These are phyloP conservation scores for Suillus lakei DNA, from an alignment of 768 basidiomycete genomes.

Conservation along the genomic window DNA sequence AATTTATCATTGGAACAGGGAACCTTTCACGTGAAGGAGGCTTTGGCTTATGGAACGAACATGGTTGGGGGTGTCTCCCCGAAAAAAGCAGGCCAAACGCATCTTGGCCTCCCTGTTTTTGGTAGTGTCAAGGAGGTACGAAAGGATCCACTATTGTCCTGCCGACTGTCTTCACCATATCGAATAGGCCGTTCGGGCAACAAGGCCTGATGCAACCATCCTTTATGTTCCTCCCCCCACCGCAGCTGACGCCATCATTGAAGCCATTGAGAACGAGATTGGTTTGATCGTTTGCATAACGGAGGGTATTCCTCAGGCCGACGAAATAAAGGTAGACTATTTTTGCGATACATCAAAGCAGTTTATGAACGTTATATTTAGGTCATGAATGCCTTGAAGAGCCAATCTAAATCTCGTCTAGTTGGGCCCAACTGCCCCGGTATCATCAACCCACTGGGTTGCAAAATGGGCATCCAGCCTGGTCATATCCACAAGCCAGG, in stretches of 20 bases:
- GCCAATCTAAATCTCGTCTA: conserved; percentile 92
- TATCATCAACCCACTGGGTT: conserved; percentile 95
- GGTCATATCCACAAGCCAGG: conserved; percentile 98
- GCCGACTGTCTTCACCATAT: conserved; percentile 4
- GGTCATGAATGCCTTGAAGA: conserved; percentile 94
- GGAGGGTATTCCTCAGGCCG: conserved; percentile 96
- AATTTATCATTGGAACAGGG: conserved; percentile 53
- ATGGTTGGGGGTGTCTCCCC: conserved; percentile 99
- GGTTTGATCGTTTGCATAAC: conserved; percentile 97
- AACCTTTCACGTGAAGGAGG: conserved; percentile 95
- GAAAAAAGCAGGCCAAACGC: conserved; percentile 94
- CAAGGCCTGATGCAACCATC: conserved; percentile 90
- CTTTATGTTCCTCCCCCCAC: conserved; percentile 98
- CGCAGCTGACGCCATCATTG: conserved; percentile 96
- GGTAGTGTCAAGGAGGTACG: conserved; percentile 88
- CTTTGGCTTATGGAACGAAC: conserved; percentile 91
- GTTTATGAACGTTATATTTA: conserved; percentile 30
- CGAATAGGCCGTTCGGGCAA: conserved; percentile 80
- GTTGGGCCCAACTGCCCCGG: conserved; percentile 99
- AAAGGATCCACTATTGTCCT: conserved; percentile 4
- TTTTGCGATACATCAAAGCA: background rate
- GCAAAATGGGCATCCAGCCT: conserved; percentile 99
- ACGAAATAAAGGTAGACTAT: conserved; percentile 82
- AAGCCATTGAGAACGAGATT: conserved; percentile 99
- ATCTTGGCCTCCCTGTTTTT: conserved; percentile 94